phyloP scores from a whole-genome alignment of 1,139 yeast species.

The Kodamaea plutei region DNA sequence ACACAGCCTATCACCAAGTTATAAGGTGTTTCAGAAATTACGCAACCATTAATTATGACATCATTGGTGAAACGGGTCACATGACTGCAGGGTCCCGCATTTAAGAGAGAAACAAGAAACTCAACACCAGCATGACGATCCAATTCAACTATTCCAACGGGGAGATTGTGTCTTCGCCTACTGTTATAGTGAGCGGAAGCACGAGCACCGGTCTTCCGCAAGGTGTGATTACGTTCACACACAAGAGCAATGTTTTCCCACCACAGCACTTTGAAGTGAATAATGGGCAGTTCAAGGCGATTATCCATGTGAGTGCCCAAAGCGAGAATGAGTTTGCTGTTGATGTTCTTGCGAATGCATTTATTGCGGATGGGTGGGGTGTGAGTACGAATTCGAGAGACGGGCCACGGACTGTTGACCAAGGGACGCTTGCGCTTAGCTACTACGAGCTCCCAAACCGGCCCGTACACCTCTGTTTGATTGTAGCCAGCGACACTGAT shows the following conservation, averaged over 20 bases:
- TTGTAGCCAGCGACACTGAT: conserved; percentile 76
- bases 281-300: conserved; percentile 67
- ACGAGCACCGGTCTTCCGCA: conserved; percentile 15
- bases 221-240: conserved; percentile 32
- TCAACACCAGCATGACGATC: conserved; percentile 19
- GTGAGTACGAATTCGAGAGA: conserved; percentile 5
- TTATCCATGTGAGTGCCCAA: conserved; percentile 69
- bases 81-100: neutral
- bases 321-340: conserved; percentile 37
- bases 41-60: too few relatives aligned
- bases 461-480: conserved; percentile 74
- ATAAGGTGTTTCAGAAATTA: too few relatives aligned
- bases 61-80: too few relatives aligned
- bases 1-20: too few relatives aligned
- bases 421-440: conserved; percentile 29
- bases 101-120: neutral
- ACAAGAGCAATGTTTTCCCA: conserved; percentile 55
- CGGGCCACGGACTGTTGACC: conserved; percentile 22
- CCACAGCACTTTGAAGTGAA: conserved; percentile 69
- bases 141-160: conserved; percentile 31
- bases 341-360: conserved; percentile 23
- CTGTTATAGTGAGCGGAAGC: conserved; percentile 35
- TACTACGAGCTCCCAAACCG: conserved; percentile 66
- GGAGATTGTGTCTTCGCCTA: conserved; percentile 42
- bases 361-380: conserved; percentile 25